A percentile compares a stretch with the other conserved stretches of the same genome.
Evolutionary conservation across 1,139 yeast genomes (phyloP).

Genomic region (Saccharomycopsis hybrid): DNA sequence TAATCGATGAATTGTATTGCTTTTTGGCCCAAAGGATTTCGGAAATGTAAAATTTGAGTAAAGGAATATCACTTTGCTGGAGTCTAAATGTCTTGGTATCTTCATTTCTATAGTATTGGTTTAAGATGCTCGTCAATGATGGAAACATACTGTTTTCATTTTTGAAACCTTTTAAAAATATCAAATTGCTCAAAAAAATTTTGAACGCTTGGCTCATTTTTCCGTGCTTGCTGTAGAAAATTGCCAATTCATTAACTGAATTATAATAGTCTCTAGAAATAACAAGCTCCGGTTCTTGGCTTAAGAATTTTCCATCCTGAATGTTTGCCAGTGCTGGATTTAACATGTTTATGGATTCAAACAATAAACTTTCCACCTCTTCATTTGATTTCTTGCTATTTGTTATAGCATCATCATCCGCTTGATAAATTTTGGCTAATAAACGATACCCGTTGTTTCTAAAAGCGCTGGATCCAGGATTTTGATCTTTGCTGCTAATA

Average conservation of each 20-base stretch:
- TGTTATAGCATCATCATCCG: neutral
- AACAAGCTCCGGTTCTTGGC: too few relatives aligned
- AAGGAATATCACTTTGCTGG: conserved; percentile 28
- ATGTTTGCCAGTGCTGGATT: neutral
- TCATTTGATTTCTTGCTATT: neutral
- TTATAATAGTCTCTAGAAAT: conserved; percentile 15
- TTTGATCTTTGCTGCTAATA: neutral
- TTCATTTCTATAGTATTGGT: conserved; percentile 8
- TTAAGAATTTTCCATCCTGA: neutral
- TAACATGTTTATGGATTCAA: conserved; percentile 7
- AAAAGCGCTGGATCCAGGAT: conserved; percentile 8
- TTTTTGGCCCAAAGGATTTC: conserved; percentile 63
- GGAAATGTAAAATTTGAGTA: conserved; percentile 51
- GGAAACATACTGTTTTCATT: conserved; percentile 5
- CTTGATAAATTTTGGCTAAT: conserved; percentile 12
- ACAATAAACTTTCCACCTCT: neutral
- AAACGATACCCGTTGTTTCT: conserved; percentile 15
- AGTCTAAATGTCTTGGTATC: conserved; percentile 7
- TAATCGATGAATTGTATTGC: conserved; percentile 44
- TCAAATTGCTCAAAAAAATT: conserved; percentile 16
- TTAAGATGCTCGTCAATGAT: conserved; percentile 2
- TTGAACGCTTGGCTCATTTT: conserved; percentile 9
- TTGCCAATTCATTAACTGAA: conserved; percentile 16
- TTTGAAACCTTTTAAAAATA: conserved; percentile 11
- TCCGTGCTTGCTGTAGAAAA: conserved; percentile 12